Conservation (phyloP, 257 asterid genomes). For the Ilex asprella region DNA sequence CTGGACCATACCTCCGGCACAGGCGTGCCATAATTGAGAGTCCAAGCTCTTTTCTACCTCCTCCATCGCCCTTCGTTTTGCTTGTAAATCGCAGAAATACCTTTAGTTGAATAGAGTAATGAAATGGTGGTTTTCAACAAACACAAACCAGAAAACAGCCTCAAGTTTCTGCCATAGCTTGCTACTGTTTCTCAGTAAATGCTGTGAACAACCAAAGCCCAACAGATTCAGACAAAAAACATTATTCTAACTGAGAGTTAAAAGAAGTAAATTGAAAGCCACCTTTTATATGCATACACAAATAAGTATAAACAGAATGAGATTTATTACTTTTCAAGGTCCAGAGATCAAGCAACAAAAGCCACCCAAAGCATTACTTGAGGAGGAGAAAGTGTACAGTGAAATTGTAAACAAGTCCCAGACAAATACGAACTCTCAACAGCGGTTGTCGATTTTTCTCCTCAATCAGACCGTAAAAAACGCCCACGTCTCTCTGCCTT, state of each 20-base stretch:
- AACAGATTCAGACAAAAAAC: slow-evolving; percentile 7
- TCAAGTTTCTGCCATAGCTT: background rate
- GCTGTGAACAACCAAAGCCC: slow-evolving; percentile 12
- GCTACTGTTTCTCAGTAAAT: slow-evolving; percentile 2
- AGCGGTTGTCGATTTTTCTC: too few relatives aligned
- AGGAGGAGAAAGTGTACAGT: too few relatives aligned
- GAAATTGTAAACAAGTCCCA: too few relatives aligned
- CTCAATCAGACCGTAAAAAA: too few relatives aligned
- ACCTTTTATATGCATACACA: too few relatives aligned
- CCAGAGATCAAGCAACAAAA: too few relatives aligned
- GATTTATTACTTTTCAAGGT: too few relatives aligned
- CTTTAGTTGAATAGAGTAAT: background rate
- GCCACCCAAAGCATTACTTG: too few relatives aligned
- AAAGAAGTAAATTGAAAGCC: too few relatives aligned
- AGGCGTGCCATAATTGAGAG: slow-evolving; percentile 47
- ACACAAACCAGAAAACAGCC: background rate
- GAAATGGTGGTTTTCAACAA: slow-evolving; percentile 1
- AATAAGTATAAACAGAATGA: too few relatives aligned
- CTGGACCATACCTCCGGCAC: slow-evolving; percentile 49
- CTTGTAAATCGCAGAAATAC: background rate
- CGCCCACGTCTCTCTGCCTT: too few relatives aligned
- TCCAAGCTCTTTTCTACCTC: slow-evolving; percentile 30
- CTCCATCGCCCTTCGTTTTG: slow-evolving; percentile 14
- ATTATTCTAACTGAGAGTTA: background rate
- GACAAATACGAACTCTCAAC: too few relatives aligned